A percentile compares a stretch with the other conserved stretches of the same genome.
phyloP scores from a whole-genome alignment of 2,329 filamentous ascomycete species.

The Paecilomyces sp. region DNA sequence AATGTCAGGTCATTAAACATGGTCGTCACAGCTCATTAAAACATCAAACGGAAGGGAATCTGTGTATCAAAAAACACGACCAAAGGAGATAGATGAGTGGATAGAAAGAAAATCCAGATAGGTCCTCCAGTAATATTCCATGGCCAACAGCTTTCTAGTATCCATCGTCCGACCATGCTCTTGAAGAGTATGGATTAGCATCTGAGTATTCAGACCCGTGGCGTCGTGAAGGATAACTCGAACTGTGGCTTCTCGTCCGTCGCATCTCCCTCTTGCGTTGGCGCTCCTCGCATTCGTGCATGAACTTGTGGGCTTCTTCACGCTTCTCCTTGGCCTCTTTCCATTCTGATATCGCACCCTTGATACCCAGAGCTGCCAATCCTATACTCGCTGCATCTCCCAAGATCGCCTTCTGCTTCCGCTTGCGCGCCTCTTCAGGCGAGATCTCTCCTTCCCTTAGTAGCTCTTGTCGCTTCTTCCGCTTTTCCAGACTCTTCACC shows the following conservation, averaged over 20 bases:
- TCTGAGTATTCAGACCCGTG: slow-evolving; percentile 23
- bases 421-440: slow-evolving; percentile 54
- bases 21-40: not conserved
- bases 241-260: slow-evolving; percentile 16
- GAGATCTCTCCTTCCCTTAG: slow-evolving; percentile 59
- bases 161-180: not conserved
- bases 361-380: slow-evolving; percentile 61
- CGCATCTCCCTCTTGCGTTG: slow-evolving; percentile 43
- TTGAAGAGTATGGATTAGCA: not conserved
- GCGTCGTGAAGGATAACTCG: not conserved
- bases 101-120: not conserved
- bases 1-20: not conserved
- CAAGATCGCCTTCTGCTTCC: slow-evolving; percentile 56
- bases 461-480: slow-evolving; percentile 52
- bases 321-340: slow-evolving; percentile 60
- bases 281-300: slow-evolving; percentile 37
- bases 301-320: slow-evolving; percentile 49
- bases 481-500: slow-evolving; percentile 57
- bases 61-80: not conserved
- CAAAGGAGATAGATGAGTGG: not conserved
- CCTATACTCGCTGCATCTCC: slow-evolving; percentile 60
- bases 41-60: not conserved
- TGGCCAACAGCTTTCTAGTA: not conserved
- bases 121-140: not conserved
- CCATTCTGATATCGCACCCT: slow-evolving; percentile 59